Conservation (phyloP, 1,284 basidiomycete species). For the Taiwanofungus camphoratus region DNA sequence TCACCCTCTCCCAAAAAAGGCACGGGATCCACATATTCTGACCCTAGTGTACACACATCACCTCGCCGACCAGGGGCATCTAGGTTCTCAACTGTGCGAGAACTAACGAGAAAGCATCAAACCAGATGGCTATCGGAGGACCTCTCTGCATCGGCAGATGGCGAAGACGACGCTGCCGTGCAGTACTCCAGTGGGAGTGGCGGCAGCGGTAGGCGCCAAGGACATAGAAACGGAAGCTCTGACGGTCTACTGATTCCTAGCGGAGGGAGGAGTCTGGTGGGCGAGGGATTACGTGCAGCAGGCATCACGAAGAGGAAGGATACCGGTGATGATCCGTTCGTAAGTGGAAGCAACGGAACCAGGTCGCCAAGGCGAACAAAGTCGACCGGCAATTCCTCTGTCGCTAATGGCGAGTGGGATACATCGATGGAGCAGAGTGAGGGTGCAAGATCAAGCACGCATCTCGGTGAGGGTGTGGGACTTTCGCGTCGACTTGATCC, state of each 20-base stretch:
- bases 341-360: conserved; percentile 6
- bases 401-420: conserved; percentile 14
- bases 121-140: conserved; percentile 44
- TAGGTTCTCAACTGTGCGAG: conserved; percentile 40
- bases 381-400: conserved; percentile 20
- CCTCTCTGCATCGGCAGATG: conserved; percentile 26
- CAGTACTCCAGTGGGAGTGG: conserved; percentile 18
- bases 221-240: conserved; percentile 54
- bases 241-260: conserved; percentile 48
- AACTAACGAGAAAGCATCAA: conserved; percentile 42
- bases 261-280: conserved; percentile 49
- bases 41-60: conserved; percentile 22
- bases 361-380: conserved; percentile 16
- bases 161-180: conserved; percentile 25
- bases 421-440: conserved; percentile 8
- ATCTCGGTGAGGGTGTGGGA: conserved; percentile 15
- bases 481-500: conserved; percentile 11
- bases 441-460: conserved; percentile 5
- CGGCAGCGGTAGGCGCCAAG: conserved; percentile 33
- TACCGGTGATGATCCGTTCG: conserved; percentile 35
- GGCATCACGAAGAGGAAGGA: conserved; percentile 46
- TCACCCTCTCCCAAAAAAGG: conserved; percentile 21
- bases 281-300: conserved; percentile 67
- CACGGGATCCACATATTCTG: conserved; percentile 7
- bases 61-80: conserved; percentile 29